Evolutionary conservation across 345 rosid genomes (phyloP).

Genomic region (Euphorbia tirucalli): DNA sequence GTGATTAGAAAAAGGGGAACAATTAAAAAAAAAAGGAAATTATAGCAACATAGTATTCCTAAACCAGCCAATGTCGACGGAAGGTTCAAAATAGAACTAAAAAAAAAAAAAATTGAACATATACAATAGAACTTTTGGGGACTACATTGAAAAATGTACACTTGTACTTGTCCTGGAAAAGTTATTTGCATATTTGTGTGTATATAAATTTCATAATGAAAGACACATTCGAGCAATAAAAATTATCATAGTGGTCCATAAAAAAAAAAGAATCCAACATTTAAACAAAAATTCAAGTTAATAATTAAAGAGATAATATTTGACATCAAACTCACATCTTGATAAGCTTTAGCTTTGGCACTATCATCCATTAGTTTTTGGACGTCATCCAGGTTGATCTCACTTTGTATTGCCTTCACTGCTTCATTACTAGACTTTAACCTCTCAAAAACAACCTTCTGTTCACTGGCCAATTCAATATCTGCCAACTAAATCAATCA

Average conservation of each 20-base stretch:
- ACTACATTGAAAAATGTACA: not conserved
- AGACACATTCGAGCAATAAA: not conserved
- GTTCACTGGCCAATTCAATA: slow-evolving; percentile 92
- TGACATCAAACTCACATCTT: slow-evolving; percentile 63
- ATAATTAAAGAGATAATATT: not conserved
- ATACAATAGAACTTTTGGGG: not conserved
- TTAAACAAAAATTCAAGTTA: no score
- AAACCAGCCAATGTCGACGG: not conserved
- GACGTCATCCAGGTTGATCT: slow-evolving; percentile 84
- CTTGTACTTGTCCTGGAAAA: no score
- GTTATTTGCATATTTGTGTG: not conserved
- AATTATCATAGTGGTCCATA: not conserved
- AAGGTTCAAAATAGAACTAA: not conserved
- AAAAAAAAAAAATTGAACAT: not conserved
- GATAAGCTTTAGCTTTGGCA: slow-evolving; percentile 89
- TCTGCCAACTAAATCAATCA: slow-evolving; percentile 67
- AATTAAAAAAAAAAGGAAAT: not conserved
- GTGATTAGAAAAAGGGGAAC: not conserved
- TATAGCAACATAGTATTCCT: no score
- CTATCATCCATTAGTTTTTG: slow-evolving; percentile 95
- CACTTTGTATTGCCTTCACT: slow-evolving; percentile 85
- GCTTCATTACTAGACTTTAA: slow-evolving; percentile 76
- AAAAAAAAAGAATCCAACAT: not conserved
- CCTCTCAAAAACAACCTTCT: slow-evolving; percentile 90
- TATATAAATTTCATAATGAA: not conserved